Evolutionary conservation across 1,139 yeast species (phyloP).

Genomic region (Diutina ranongensis): DNA sequence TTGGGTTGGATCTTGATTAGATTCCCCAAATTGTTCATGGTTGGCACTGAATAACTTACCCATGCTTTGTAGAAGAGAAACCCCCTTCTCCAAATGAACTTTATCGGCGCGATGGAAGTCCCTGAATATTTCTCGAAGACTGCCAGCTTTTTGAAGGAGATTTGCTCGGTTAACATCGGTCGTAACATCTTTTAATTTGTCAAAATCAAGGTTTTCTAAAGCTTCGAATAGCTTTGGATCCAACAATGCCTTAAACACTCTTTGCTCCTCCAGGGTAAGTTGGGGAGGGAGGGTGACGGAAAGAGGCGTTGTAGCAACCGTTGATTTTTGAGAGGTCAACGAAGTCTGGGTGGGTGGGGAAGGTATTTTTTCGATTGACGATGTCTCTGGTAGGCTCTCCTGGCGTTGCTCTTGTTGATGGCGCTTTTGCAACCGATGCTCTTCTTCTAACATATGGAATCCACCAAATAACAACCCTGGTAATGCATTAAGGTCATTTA

Average conservation of each 20-base stretch:
- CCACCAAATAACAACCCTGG: slow-evolving; percentile 31
- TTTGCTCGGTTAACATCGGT: slow-evolving; percentile 13
- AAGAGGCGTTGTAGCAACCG: not conserved
- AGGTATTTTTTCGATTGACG: not conserved
- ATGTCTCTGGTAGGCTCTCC: not conserved
- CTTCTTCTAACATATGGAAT: slow-evolving; percentile 29
- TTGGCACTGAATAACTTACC: slow-evolving; percentile 9
- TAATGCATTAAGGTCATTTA: slow-evolving; percentile 28
- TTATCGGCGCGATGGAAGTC: slow-evolving; percentile 20
- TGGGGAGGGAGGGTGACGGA: not conserved
- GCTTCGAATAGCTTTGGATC: slow-evolving; percentile 23
- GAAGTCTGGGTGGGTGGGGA: too few species aligned
- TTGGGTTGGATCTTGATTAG: not conserved
- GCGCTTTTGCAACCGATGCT: slow-evolving; percentile 18
- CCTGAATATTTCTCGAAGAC: slow-evolving; percentile 19
- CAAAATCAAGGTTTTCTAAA: slow-evolving; percentile 18
- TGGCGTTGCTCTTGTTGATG: not conserved
- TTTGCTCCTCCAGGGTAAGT: slow-evolving; percentile 8
- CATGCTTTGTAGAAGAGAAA: slow-evolving; percentile 19
- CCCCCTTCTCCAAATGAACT: slow-evolving; percentile 19
- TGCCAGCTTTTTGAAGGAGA: slow-evolving; percentile 19
- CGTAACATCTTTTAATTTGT: slow-evolving; percentile 16
- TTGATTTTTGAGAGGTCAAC: too few species aligned
- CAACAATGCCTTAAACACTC: slow-evolving; percentile 16
- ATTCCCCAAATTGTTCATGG: not conserved